Evolutionary conservation across 1,284 basidiomycete species (phyloP).

Genomic region (Singerocomus rubriflavus): DNA sequence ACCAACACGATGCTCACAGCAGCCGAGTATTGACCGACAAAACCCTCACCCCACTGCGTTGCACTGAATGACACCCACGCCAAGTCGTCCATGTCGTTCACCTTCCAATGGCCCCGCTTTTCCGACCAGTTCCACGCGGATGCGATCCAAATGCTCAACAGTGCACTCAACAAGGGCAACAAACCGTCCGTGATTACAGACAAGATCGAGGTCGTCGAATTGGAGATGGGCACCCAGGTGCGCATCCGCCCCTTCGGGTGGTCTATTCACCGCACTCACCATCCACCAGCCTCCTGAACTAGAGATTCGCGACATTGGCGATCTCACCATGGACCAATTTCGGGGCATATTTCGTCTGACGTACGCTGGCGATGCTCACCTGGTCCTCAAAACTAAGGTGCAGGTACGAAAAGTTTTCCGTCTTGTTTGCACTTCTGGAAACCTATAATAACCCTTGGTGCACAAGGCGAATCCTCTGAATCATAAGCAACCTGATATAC

Average conservation of each 20-base stretch:
- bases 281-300: conserved; percentile 84
- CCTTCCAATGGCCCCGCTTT: conserved; percentile 97
- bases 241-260: conserved; percentile 24
- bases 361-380: conserved; percentile 94
- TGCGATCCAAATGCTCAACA: conserved; percentile 92
- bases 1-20: conserved; percentile 22
- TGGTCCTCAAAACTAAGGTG: conserved; percentile 95
- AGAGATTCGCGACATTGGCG: conserved; percentile 97
- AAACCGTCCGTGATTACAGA: conserved; percentile 98
- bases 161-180: conserved; percentile 94
- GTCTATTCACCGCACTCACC: conserved; percentile 10
- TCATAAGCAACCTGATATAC: conserved; percentile 82
- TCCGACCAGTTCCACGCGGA: conserved; percentile 92
- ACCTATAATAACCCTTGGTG: conserved; percentile 4
- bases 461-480: conserved; percentile 91
- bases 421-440: neutral
- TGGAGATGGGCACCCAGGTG: conserved; percentile 97
- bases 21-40: conserved; percentile 6
- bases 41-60: neutral
- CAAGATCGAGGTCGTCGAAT: conserved; percentile 94
- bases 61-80: conserved; percentile 8
- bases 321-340: conserved; percentile 94
- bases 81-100: conserved; percentile 81
- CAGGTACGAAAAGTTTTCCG: conserved; percentile 56
- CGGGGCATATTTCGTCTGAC: conserved; percentile 96